Evolutionary conservation across 345 rosid genomes (phyloP).

Genomic region (Bruguiera sexangula): DNA sequence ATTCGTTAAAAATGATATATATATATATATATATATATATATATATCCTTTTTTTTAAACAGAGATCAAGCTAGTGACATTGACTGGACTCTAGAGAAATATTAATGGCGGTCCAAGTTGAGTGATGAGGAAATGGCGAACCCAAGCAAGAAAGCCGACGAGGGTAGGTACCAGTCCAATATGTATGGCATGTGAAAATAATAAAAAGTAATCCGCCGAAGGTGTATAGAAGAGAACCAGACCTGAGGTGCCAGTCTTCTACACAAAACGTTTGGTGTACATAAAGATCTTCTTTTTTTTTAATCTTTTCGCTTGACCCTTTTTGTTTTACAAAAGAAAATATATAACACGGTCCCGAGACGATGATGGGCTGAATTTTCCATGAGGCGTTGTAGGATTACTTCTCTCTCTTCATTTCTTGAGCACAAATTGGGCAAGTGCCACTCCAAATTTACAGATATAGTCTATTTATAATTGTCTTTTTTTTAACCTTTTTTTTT

Average conservation of each 20-base stretch:
- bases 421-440: not conserved
- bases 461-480: not conserved
- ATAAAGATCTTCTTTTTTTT: not conserved
- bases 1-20: not conserved
- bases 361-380: constrained; percentile 30
- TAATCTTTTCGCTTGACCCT: constrained; percentile 14
- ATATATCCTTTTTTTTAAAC: constrained; percentile 16
- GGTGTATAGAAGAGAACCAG: constrained; percentile 9
- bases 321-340: constrained; percentile 16
- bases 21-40: too few relatives aligned
- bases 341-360: constrained; percentile 36
- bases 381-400: not conserved
- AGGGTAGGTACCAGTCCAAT: constrained; percentile 8
- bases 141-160: constrained; percentile 2
- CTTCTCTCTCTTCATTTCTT: not conserved
- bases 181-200: constrained; percentile 1
- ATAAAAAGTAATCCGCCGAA: not conserved
- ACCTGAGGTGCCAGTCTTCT: constrained; percentile 10
- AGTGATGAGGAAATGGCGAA: constrained; percentile 24
- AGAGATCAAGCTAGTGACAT: constrained; percentile 32
- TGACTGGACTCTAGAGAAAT: constrained; percentile 18
- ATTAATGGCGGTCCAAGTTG: constrained; percentile 32
- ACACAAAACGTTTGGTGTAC: constrained; percentile 1
- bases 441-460: not conserved
- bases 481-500: not conserved